A percentile compares a stretch with the other conserved stretches of the same genome.
Evolutionary conservation across 2,329 filamentous ascomycete genomes (phyloP).

Genomic region (Stachybotrys elegans): DNA sequence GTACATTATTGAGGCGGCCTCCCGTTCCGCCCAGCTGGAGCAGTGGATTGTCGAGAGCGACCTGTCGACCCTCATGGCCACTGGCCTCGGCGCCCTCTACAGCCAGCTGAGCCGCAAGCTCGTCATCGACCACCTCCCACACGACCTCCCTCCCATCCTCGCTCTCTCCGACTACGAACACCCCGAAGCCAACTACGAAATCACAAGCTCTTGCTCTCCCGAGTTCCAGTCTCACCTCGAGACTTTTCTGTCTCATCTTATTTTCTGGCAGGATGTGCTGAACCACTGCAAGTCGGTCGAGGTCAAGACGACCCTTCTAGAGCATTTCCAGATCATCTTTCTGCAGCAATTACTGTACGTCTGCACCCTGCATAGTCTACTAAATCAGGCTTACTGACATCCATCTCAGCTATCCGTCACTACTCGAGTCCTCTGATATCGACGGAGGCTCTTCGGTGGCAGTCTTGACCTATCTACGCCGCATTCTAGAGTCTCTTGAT

Average conservation of each 20-base stretch:
- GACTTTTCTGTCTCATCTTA: constrained; percentile 88
- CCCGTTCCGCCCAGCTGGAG: constrained; percentile 75
- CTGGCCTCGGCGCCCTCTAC: constrained; percentile 75
- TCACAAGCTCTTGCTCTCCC: constrained; percentile 67
- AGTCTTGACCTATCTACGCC: constrained; percentile 86
- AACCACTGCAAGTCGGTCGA: constrained; percentile 92
- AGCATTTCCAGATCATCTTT: constrained; percentile 97
- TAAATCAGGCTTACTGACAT: constrained; percentile 6
- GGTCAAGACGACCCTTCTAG: constrained; percentile 86
- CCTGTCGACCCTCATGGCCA: constrained; percentile 94
- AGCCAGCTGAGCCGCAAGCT: constrained; percentile 69
- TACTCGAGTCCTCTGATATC: constrained; percentile 93
- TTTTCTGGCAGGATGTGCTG: constrained; percentile 97
- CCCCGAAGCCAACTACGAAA: constrained; percentile 61
- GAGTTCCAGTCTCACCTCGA: constrained; percentile 83
- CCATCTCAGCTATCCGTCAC: constrained; percentile 74
- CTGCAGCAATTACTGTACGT: constrained; percentile 84
- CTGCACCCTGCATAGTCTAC: neutral
- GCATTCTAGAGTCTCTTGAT: constrained; percentile 85
- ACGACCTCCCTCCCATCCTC: constrained; percentile 75
- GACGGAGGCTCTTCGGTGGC: constrained; percentile 96
- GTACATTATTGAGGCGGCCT: constrained; percentile 93
- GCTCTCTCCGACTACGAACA: constrained; percentile 85
- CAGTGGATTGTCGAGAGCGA: constrained; percentile 98
- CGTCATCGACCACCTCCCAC: constrained; percentile 70